These are phyloP conservation scores for Warburgia ugandensis DNA, from an alignment of 164 flowering plant species.

Conservation along the genomic window DNA sequence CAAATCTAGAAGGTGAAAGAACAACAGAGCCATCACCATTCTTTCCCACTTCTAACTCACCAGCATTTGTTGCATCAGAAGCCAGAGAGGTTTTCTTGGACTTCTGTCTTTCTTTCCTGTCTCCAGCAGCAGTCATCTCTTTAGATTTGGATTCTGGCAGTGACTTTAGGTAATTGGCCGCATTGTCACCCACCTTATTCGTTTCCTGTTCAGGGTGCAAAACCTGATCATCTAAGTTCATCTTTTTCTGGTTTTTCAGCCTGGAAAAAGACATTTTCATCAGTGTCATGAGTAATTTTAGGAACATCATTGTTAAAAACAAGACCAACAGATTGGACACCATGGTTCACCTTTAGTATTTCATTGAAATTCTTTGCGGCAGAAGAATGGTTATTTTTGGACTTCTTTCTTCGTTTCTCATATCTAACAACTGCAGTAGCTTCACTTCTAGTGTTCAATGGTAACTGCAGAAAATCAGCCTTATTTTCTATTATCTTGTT, in stretches of 20 bases:
- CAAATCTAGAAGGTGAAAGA: slow-evolving; percentile 5
- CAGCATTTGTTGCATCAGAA: slow-evolving; percentile 13
- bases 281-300: slow-evolving; percentile 2
- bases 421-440: too few relatives aligned
- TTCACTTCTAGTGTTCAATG: too few relatives aligned
- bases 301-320: too few relatives aligned
- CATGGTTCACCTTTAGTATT: too few relatives aligned
- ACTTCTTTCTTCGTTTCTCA: too few relatives aligned
- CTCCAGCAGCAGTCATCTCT: slow-evolving; percentile 14
- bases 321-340: too few relatives aligned
- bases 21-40: slow-evolving; percentile 10
- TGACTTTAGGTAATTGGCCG: slow-evolving; percentile 10
- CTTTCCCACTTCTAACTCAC: slow-evolving; percentile 11
- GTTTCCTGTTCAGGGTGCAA: slow-evolving; percentile 11
- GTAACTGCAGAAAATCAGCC: too few relatives aligned
- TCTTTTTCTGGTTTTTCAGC: slow-evolving; percentile 8
- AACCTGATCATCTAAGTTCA: slow-evolving; percentile 3
- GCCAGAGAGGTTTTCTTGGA: slow-evolving; percentile 18
- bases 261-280: slow-evolving; percentile 6
- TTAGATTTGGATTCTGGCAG: slow-evolving; percentile 8
- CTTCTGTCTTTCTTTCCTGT: slow-evolving; percentile 23
- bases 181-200: slow-evolving; percentile 14
- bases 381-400: too few relatives aligned
- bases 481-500: too few relatives aligned
- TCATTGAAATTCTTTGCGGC: too few relatives aligned